Evolutionary conservation across 2,329 filamentous ascomycete genomes (phyloP).

Genomic region (Cladosporium sp.): DNA sequence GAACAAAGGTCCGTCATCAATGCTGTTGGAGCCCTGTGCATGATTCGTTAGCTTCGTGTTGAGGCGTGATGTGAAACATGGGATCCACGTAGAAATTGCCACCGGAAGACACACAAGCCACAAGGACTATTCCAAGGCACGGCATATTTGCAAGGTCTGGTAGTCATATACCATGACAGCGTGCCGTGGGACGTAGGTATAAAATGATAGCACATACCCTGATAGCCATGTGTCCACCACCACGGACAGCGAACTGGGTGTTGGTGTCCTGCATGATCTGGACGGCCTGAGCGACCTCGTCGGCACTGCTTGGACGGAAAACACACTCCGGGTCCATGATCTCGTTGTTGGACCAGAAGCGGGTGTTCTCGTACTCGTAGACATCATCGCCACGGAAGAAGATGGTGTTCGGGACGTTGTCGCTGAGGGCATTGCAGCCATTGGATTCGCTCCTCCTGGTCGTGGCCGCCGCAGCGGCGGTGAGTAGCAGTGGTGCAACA

Average conservation of each 20-base stretch:
- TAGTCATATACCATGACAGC: not conserved
- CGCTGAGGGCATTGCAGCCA: constrained; percentile 13
- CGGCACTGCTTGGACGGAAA: constrained; percentile 15
- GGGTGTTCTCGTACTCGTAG: constrained; percentile 14
- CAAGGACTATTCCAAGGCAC: not conserved
- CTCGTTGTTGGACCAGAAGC: constrained; percentile 21
- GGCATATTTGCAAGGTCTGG: not conserved
- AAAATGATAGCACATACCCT: not conserved
- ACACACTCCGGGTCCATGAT: constrained; percentile 21
- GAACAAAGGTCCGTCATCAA: constrained; percentile 18
- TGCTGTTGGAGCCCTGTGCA: constrained; percentile 20
- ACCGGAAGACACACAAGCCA: not conserved
- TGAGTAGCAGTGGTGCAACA: constrained; percentile 11
- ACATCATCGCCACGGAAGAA: constrained; percentile 20
- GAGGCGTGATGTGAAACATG: not conserved
- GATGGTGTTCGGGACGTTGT: constrained; percentile 19
- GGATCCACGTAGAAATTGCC: not conserved
- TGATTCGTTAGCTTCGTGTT: constrained; percentile 8
- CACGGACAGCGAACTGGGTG: constrained; percentile 16
- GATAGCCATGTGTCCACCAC: constrained; percentile 21
- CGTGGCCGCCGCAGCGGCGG: constrained; percentile 8
- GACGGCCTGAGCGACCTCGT: constrained; percentile 20
- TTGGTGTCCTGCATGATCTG: constrained; percentile 22
- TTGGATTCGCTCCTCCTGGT: constrained; percentile 15
- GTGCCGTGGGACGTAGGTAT: not conserved